These are phyloP conservation scores for Stereum hirsutum DNA, from an alignment of 1,284 basidiomycete species.

Conservation along the genomic window DNA sequence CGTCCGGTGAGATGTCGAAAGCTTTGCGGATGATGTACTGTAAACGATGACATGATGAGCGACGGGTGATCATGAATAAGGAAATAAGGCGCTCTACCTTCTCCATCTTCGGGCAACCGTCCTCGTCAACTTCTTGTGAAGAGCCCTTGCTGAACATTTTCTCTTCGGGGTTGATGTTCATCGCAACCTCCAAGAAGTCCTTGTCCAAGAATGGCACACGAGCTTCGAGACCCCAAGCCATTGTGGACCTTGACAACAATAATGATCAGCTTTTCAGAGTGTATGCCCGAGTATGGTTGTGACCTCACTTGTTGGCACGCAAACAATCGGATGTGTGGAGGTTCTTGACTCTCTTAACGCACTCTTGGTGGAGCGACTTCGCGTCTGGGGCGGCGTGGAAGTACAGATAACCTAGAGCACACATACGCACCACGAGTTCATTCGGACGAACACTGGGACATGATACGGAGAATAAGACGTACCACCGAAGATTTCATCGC, in stretches of 20 bases:
- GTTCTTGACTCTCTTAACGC: conserved; percentile 94
- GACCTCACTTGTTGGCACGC: conserved; percentile 87
- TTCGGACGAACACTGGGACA: background rate
- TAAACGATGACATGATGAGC: conserved; percentile 1
- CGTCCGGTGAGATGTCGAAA: conserved; percentile 84
- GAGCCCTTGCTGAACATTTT: conserved; percentile 90
- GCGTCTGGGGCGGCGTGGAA: conserved; percentile 97
- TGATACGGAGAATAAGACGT: conserved; percentile 3
- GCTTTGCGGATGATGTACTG: conserved; percentile 97
- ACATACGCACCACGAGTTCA: background rate
- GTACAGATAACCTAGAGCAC: conserved; percentile 82
- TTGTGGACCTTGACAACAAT: conserved; percentile 65
- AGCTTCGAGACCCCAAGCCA: conserved; percentile 99
- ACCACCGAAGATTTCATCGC: conserved; percentile 97
- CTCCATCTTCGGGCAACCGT: conserved; percentile 88
- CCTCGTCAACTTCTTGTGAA: conserved; percentile 69
- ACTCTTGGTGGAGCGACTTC: conserved; percentile 92
- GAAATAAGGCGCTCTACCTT: conserved; percentile 44
- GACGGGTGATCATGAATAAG: background rate
- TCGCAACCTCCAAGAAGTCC: conserved; percentile 87
- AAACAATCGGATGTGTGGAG: conserved; percentile 97
- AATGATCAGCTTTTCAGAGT: background rate
- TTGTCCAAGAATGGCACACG: conserved; percentile 99
- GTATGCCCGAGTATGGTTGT: background rate
- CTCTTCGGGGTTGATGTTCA: conserved; percentile 84